Evolutionary conservation across 2,329 filamentous ascomycete species (phyloP), one percentile per base, ranked within the genome.

Genomic region (Fusarium liriodendri): DNA sequence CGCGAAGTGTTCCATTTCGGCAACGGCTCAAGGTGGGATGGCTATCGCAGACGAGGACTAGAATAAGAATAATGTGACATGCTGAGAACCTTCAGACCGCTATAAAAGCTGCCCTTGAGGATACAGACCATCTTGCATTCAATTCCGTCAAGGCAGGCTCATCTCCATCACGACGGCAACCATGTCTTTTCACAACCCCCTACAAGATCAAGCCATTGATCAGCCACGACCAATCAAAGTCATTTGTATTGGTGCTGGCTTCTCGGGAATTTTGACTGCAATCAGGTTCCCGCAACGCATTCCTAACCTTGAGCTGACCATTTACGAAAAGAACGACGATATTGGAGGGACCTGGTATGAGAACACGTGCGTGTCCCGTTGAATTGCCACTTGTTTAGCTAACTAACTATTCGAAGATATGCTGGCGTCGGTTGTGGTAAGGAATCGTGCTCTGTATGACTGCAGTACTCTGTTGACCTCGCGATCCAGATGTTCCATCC

Each of bases 321-420:
- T 70, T 18, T 74, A 72, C 60, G 72, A 74, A 45, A 74, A 74
- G 72, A 74, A 74, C 37, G 35, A 33, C 8, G 72, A 68, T 29
- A 65, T 72, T 35, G 72, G 69, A 4, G 72, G 72, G n/a, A 72
- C 64, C 5, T 74, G 72, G 72, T 65, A 67, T 35, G 69, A 72
- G 42, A 72, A 71, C 33, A 57, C 54, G 54, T 57, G 10, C 10
- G 54, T 57, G 38, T 18, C 6, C 54, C 18, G 13, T 13, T 33
- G 2, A 6, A 33, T 5, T 20, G 3, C 4, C 25, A 32, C 11
- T 5, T 13, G 4, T 54, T n/a, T 5, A 13, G 35, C n/a, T 7
- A 32, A 52, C 9, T 54, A 32, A 54, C 29, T 1, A 2, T 54
- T n/a, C 22, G 18, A 20, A 54, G 50, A 32, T 54, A 54, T 54